Conservation (phyloP, 331 rosid genomes). For the Prunus yedoensis region DNA sequence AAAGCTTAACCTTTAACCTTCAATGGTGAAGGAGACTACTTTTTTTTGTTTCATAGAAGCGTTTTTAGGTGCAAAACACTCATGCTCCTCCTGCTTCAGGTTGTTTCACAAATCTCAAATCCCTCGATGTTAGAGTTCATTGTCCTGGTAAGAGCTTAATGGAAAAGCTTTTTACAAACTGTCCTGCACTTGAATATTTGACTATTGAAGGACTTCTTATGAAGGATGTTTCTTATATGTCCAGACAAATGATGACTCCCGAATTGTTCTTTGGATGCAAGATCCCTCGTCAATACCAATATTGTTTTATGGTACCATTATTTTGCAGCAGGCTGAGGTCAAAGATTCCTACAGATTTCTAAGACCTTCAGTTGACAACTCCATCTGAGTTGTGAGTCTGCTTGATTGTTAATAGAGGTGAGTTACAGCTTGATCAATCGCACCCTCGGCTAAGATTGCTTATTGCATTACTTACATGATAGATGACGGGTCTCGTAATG, state of each 20-base stretch:
- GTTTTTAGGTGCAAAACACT: constrained; percentile 17
- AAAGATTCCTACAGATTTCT: too few relatives aligned
- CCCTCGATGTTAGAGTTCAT: not conserved
- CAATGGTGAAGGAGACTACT: too few relatives aligned
- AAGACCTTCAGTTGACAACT: too few relatives aligned
- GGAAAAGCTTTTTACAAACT: not conserved
- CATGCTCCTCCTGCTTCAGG: not conserved
- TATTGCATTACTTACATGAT: too few relatives aligned
- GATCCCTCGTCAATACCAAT: not conserved
- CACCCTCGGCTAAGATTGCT: too few relatives aligned
- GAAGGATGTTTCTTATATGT: not conserved
- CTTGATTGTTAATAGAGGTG: too few relatives aligned
- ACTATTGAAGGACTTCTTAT: not conserved
- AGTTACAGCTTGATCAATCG: too few relatives aligned
- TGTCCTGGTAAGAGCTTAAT: not conserved
- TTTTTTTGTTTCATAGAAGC: not conserved
- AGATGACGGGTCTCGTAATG: too few relatives aligned
- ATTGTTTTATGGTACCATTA: not conserved
- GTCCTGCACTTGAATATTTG: not conserved
- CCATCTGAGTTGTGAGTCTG: too few relatives aligned
- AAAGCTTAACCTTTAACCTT: not conserved
- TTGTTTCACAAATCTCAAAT: constrained; percentile 5
- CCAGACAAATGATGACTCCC: not conserved
- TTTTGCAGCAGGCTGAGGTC: too few relatives aligned
- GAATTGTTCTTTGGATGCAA: not conserved